A percentile compares a stretch with the other conserved stretches of the same genome.
Conservation (phyloP, 2,329 filamentous ascomycete species). For the Venturia carpophila region DNA sequence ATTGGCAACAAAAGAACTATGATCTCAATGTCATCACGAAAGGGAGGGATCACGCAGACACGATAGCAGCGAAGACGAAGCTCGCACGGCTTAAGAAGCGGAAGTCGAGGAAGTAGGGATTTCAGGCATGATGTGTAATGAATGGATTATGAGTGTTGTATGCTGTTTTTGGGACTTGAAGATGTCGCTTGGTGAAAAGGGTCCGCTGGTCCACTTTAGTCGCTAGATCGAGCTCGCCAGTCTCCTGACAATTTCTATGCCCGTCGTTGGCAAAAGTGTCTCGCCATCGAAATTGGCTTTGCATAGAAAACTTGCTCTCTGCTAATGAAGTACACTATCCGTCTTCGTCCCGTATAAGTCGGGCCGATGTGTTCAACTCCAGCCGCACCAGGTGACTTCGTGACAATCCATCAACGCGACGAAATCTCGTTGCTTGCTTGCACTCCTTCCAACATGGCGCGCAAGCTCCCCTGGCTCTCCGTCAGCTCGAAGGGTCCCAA, state of each 20-base stretch:
- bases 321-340: too few relatives aligned
- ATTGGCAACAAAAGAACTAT: conserved; percentile 17
- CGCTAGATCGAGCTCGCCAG: background rate
- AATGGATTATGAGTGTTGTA: background rate
- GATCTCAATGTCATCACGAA: conserved; percentile 11
- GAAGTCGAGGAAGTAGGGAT: conserved; percentile 4
- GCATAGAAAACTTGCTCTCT: too few relatives aligned
- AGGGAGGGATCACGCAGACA: conserved; percentile 17
- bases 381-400: background rate
- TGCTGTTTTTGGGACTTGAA: background rate
- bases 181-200: too few relatives aligned
- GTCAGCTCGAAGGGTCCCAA: conserved; percentile 24
- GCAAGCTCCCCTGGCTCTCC: conserved; percentile 46
- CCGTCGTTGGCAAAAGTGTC: background rate
- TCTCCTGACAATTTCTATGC: background rate
- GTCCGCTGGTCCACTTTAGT: too few relatives aligned
- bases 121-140: background rate
- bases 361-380: background rate
- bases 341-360: background rate
- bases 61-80: conserved; percentile 1
- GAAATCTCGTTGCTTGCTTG: too few relatives aligned
- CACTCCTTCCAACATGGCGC: conserved; percentile 36
- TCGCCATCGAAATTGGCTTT: background rate
- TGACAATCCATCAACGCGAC: background rate
- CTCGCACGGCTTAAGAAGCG: conserved; percentile 2